A percentile compares a stretch with the other conserved stretches of the same genome.
phyloP scores from a whole-genome alignment of 1,284 basidiomycete species.

The Fereydounia khargensis region DNA sequence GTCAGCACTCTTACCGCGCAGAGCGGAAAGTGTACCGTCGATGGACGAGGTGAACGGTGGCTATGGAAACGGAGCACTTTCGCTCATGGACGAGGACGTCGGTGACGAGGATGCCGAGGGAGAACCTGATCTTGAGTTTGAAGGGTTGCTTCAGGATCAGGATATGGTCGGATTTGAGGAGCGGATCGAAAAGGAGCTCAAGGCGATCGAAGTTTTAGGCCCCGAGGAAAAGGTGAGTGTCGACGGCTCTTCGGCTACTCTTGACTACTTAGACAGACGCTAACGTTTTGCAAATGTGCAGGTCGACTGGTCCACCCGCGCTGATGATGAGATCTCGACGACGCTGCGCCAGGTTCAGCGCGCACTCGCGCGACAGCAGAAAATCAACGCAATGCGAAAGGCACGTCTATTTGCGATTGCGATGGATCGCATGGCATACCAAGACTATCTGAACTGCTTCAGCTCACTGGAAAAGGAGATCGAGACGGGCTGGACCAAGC shows the following conservation, averaged over 20 bases:
- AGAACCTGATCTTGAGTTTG: slow-evolving; percentile 12
- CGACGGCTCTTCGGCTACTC: slow-evolving; percentile 53
- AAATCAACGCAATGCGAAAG: slow-evolving; percentile 79
- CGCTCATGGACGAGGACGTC: slow-evolving; percentile 6
- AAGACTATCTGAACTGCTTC: slow-evolving; percentile 58
- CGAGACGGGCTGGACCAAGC: slow-evolving; percentile 51
- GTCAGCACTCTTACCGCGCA: slow-evolving; percentile 39
- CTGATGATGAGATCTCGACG: slow-evolving; percentile 85
- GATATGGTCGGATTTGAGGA: slow-evolving; percentile 64
- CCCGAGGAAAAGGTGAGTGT: slow-evolving; percentile 61
- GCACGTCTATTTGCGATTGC: slow-evolving; percentile 72
- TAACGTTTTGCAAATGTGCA: no score
- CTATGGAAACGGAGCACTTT: no score
- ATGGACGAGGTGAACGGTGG: no score
- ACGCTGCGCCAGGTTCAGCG: slow-evolving; percentile 83
- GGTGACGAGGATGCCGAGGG: slow-evolving; percentile 35
- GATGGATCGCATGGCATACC: slow-evolving; percentile 81
- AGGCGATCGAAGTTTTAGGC: slow-evolving; percentile 62
- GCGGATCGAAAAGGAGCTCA: slow-evolving; percentile 62
- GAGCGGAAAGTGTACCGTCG: no score
- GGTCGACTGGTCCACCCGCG: slow-evolving; percentile 36
- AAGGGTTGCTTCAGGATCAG: slow-evolving; percentile 35
- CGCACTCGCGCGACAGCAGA: slow-evolving; percentile 73
- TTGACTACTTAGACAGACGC: no score
- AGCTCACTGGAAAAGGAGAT: slow-evolving; percentile 53